Conservation (phyloP, 208 protist genomes). For the Wallacemonas sp. region DNA sequence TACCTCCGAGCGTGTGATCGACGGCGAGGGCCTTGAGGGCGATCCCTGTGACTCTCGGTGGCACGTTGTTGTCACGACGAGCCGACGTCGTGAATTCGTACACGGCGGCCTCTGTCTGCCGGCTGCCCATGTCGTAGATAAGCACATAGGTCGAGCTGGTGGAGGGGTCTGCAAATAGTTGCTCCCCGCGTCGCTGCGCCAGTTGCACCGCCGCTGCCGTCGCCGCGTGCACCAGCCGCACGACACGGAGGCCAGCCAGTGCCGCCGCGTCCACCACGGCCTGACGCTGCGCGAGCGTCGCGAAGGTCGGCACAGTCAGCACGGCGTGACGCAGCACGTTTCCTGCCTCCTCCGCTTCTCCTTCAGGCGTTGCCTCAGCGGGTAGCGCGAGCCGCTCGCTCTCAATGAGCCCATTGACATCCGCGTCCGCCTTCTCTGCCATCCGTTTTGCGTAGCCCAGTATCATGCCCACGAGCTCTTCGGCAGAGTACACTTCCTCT, state of each 20-base stretch:
- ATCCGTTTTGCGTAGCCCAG: conserved; percentile 67
- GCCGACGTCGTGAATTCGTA: conserved; percentile 35
- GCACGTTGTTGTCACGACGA: neutral
- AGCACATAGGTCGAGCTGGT: conserved; percentile 40
- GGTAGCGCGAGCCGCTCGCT: conserved; percentile 16
- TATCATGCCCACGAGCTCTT: conserved; percentile 89
- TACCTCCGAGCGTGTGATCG: conserved; percentile 75
- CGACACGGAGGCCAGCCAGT: conserved; percentile 73
- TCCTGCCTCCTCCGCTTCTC: neutral
- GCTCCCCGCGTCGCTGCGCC: conserved; percentile 41
- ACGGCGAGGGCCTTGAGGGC: conserved; percentile 41
- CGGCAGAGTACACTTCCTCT: conserved; percentile 44
- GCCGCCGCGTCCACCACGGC: conserved; percentile 87
- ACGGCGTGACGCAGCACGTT: conserved; percentile 48
- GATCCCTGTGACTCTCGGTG: conserved; percentile 18
- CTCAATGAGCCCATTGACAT: conserved; percentile 26
- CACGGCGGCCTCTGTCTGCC: conserved; percentile 70
- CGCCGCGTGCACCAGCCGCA: conserved; percentile 80
- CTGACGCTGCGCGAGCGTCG: conserved; percentile 73
- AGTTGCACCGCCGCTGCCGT: conserved; percentile 76
- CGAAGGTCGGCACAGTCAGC: conserved; percentile 71
- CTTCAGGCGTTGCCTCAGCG: neutral
- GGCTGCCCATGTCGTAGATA: conserved; percentile 87
- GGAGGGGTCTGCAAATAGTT: conserved; percentile 30
- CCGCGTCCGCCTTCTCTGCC: conserved; percentile 44